These are phyloP conservation scores for Elongisporangium prolatum DNA, from an alignment of 352 stramenopile species.

Conservation along the genomic window DNA sequence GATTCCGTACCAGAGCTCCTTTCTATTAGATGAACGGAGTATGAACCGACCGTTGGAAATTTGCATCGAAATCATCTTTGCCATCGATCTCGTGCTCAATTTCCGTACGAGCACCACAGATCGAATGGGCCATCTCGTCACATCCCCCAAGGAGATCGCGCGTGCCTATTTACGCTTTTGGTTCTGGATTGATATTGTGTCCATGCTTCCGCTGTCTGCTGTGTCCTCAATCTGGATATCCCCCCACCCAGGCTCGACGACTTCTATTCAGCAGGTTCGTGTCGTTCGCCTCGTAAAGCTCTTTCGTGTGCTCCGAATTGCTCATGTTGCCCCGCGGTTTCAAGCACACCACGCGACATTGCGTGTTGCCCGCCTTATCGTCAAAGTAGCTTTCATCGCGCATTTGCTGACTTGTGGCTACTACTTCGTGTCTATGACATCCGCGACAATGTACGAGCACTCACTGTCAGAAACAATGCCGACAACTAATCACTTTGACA, in stretches of 20 bases:
- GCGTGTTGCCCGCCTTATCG: conserved; percentile 48
- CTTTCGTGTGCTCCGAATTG: conserved; percentile 79
- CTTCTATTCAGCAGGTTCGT: conserved; percentile 4
- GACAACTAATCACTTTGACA: conserved; percentile 23
- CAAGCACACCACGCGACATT: conserved; percentile 43
- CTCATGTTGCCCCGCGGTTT: conserved; percentile 49
- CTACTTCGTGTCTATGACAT: conserved; percentile 45
- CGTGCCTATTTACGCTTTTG: conserved; percentile 54
- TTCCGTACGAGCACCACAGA: conserved; percentile 42
- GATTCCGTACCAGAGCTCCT: conserved; percentile 64
- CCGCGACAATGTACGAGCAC: conserved; percentile 21
- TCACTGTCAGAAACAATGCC: conserved; percentile 24
- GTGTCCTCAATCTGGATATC: conserved; percentile 22
- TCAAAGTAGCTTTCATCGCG: conserved; percentile 61
- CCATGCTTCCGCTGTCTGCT: conserved; percentile 43
- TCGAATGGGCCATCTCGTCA: conserved; percentile 26
- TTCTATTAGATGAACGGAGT: conserved; percentile 25
- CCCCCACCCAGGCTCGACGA: conserved; percentile 7
- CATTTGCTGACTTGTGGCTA: conserved; percentile 60
- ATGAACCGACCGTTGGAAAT: conserved; percentile 30
- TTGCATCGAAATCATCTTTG: conserved; percentile 40
- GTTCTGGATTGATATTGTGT: conserved; percentile 72
- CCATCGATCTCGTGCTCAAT: conserved; percentile 52
- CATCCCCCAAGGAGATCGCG: conserved; percentile 18
- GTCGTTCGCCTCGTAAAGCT: conserved; percentile 79